Percentiles rank a stretch among this genome's conserved stretches.
Conservation (phyloP, 1,284 basidiomycete genomes). For the Phlebopus sp. region DNA sequence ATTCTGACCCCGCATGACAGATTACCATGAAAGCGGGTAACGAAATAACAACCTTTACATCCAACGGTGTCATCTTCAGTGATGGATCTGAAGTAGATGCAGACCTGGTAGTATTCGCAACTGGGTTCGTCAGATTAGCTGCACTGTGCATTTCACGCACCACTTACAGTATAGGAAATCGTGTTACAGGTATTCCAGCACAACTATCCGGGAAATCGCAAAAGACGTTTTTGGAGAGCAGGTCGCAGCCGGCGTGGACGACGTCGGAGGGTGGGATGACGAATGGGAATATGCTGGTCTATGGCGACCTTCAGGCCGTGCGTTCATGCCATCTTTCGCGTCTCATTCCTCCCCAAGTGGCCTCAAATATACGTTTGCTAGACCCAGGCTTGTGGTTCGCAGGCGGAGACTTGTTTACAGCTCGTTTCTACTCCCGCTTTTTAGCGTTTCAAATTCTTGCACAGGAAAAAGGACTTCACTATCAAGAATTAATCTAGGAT, state of each 20-base stretch:
- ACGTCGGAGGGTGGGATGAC: constrained; percentile 14
- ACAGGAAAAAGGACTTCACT: constrained; percentile 6
- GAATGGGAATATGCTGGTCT: constrained; percentile 13
- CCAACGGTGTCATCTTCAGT: constrained; percentile 19
- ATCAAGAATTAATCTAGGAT: no score
- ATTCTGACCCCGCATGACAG: constrained; percentile 2
- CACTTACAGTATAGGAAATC: no score
- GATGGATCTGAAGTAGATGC: constrained; percentile 25
- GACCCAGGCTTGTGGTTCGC: constrained; percentile 16
- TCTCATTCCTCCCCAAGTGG: neutral
- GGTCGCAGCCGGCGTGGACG: constrained; percentile 11
- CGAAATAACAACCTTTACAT: constrained; percentile 16
- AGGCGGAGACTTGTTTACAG: constrained; percentile 12
- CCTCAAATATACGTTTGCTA: neutral
- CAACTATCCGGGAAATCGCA: constrained; percentile 10
- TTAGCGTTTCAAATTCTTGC: constrained; percentile 14
- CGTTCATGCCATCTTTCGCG: neutral
- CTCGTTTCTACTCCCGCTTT: constrained; percentile 12
- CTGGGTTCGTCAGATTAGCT: constrained; percentile 16
- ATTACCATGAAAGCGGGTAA: constrained; percentile 14
- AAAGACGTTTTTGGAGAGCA: constrained; percentile 7
- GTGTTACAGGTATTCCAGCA: constrained; percentile 6
- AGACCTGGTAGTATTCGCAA: constrained; percentile 30
- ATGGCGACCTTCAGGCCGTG: constrained; percentile 15
- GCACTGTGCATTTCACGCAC: neutral